Conservation (phyloP, 371 early-diverging fungal species). For the Paraphysoderma sedebokerense region DNA sequence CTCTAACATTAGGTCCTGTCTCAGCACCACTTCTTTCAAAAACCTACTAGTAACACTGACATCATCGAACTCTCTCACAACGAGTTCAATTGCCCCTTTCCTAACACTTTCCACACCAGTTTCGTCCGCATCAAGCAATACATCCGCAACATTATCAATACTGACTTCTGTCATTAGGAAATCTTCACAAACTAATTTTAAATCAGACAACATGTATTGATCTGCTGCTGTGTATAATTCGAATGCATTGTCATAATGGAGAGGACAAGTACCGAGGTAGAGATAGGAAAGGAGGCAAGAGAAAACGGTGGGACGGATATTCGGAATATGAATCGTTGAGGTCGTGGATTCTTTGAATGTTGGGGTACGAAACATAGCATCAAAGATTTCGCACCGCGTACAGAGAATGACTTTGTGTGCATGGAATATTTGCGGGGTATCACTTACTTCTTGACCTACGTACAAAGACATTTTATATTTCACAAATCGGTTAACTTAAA, state of each 20-base stretch:
- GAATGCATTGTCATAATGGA: background rate
- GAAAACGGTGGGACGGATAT: no score
- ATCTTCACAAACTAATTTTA: background rate
- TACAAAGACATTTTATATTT: no score
- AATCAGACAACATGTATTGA: background rate
- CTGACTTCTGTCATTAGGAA: background rate
- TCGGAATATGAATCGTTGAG: no score
- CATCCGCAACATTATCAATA: background rate
- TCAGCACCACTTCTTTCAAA: background rate
- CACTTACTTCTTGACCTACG: background rate
- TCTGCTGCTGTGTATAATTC: background rate
- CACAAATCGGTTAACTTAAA: no score
- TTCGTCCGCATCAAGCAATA: background rate
- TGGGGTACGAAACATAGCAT: no score
- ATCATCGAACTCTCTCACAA: slow-evolving; percentile 1
- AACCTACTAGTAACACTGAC: background rate
- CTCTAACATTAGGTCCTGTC: slow-evolving; percentile 1
- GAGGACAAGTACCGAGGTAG: background rate
- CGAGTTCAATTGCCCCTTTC: background rate
- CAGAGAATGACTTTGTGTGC: slow-evolving; percentile 2
- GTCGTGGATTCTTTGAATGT: no score
- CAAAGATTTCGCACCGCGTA: no score
- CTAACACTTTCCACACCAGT: background rate
- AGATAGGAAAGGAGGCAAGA: background rate
- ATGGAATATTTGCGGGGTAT: background rate